phyloP scores from a whole-genome alignment of 768 basidiomycete genomes.

The Tulasnella sp. region DNA sequence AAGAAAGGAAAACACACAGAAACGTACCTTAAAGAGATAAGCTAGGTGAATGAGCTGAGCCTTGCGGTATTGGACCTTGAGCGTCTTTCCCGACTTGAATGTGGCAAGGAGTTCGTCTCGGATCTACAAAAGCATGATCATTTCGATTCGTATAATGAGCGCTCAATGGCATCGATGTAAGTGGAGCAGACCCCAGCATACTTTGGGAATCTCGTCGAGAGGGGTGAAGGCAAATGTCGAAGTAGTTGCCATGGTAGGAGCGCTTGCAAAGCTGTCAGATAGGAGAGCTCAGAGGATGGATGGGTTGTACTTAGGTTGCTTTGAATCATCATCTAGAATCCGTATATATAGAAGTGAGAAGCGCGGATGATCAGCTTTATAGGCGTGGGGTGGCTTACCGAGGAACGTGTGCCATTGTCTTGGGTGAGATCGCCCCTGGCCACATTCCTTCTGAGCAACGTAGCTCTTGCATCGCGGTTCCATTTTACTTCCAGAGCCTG shows the following conservation, averaged over 20 bases:
- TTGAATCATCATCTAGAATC: too few relatives aligned
- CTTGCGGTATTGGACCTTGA: not conserved
- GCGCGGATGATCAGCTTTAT: too few relatives aligned
- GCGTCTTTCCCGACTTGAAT: conserved; percentile 5
- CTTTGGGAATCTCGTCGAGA: not conserved
- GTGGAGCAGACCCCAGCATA: not conserved
- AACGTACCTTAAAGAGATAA: conserved; percentile 1
- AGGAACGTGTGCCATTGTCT: too few relatives aligned
- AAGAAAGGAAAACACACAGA: not conserved
- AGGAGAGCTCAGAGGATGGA: too few relatives aligned
- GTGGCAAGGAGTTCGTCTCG: conserved; percentile 1
- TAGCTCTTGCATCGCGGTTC: too few relatives aligned
- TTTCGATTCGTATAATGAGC: not conserved
- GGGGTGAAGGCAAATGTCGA: not conserved
- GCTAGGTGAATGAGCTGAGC: conserved; percentile 6
- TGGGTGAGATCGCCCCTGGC: too few relatives aligned
- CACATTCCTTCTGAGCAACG: too few relatives aligned
- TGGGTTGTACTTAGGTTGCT: too few relatives aligned
- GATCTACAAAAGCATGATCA: not conserved
- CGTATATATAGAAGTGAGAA: too few relatives aligned
- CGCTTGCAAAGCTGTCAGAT: too few relatives aligned
- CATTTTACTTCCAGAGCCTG: too few relatives aligned
- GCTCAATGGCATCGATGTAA: not conserved
- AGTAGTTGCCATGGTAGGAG: not conserved
- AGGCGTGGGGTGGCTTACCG: too few relatives aligned